A percentile compares a stretch with the other conserved stretches of the same genome.
Evolutionary conservation across 2,329 filamentous ascomycete genomes (phyloP).

Genomic region (Alternaria gaisen): DNA sequence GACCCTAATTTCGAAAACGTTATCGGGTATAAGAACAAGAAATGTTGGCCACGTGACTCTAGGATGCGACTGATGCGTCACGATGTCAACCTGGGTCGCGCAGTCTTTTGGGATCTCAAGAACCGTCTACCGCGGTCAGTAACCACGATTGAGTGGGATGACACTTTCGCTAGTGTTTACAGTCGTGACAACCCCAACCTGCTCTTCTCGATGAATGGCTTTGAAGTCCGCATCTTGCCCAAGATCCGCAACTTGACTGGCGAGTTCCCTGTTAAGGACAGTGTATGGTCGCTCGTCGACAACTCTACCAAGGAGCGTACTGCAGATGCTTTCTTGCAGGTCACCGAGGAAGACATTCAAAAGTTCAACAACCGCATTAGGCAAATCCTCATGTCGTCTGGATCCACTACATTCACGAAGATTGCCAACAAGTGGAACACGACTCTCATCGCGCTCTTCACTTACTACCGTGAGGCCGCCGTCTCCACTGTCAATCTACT

Average conservation of each 20-base stretch:
- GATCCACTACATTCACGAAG: slow-evolving; percentile 99
- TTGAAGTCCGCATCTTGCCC: slow-evolving; percentile 94
- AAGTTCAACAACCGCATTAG: slow-evolving; percentile 99
- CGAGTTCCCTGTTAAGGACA: slow-evolving; percentile 96
- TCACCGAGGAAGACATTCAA: slow-evolving; percentile 96
- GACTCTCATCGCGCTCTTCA: slow-evolving; percentile 94
- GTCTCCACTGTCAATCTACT: slow-evolving; percentile 93
- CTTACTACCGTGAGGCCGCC: slow-evolving; percentile 96
- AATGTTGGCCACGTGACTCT: slow-evolving; percentile 98
- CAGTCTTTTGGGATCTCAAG: slow-evolving; percentile 99
- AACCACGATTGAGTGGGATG: slow-evolving; percentile 98
- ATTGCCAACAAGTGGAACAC: slow-evolving; percentile 99
- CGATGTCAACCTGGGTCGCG: slow-evolving; percentile 95
- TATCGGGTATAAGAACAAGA: slow-evolving; percentile 99
- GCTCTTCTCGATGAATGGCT: slow-evolving; percentile 97
- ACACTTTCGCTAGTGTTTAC: slow-evolving; percentile 98
- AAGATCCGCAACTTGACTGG: slow-evolving; percentile 96
- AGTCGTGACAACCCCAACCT: slow-evolving; percentile 97
- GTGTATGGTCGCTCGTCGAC: slow-evolving; percentile 96
- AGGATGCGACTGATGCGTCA: slow-evolving; percentile 98
- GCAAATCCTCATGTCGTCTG: slow-evolving; percentile 98
- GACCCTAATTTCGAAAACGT: slow-evolving; percentile 99
- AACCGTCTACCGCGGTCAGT: slow-evolving; percentile 93
- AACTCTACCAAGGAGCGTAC: slow-evolving; percentile 97
- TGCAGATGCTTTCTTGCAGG: slow-evolving; percentile 95